Base-by-base conservation (phyloP, 2,329 filamentous ascomycete species). In the Didymosphaeria variabile region DNA sequence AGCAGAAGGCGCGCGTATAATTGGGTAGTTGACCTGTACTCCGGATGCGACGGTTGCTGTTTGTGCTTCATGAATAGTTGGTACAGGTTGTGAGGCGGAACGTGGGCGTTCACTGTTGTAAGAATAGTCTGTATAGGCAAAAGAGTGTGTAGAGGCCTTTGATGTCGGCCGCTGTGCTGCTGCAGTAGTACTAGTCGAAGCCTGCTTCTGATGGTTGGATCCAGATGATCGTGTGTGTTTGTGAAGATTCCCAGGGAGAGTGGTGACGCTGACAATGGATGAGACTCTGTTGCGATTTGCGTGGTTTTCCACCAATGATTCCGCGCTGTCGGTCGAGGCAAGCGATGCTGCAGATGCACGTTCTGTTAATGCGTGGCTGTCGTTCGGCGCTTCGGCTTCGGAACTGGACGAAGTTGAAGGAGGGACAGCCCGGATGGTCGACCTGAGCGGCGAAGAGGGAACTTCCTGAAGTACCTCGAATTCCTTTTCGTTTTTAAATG, bases 341-440 rank as follows among this genome's bases (percentile, higher is more conserved):
- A 77, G 68, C 52, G 73, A 72, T 61, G 74, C 73, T 69, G 66
- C 76, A 72, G 72, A 78, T 60, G 71, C 73, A 67, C 68, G 70
- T 59, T 70, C 72, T 52, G 71, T 77, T 60, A 76, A 75, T 75
- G 75, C 75, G 67, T 73, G 68, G 52, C 60, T 66, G 54, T 73
- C 69, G 52, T 65, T 58, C 55, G 72, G 70, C 52, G 75, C 68
- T 59, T 65, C 56, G 57, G 57, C 67, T 61, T 72, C 71, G 53
- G 72, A 74, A 56, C 72, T 71, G 53, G 72, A 73, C 57, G 74
- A 77, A 57, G 61, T 63, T 10, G 77, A 79, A 59, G 77, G 77
- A 60, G 73, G 67, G 61, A 79, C 75, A 67, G 76, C 69, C 45
- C 77, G 74, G 58, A 79, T 79, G 47, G 77, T 79, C 34, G 72